Conservation (phyloP, 2,329 filamentous ascomycete genomes). For the Pseudogymnoascus sp. region DNA sequence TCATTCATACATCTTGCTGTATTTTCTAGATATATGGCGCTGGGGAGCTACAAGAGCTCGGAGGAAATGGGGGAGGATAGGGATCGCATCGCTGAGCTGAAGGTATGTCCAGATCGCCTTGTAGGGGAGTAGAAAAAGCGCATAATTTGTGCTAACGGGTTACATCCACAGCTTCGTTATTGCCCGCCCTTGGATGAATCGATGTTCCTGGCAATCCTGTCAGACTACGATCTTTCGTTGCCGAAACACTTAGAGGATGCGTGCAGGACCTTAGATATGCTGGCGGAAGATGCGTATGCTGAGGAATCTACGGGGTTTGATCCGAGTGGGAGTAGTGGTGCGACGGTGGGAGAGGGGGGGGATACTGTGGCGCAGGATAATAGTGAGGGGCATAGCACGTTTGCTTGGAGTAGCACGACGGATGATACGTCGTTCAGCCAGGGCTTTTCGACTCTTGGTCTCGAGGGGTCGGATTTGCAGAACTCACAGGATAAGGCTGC, state of each 20-base stretch:
- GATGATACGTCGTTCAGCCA: constrained; percentile 24
- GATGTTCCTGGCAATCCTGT: constrained; percentile 64
- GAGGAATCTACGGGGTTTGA: constrained; percentile 74
- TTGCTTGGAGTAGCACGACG: constrained; percentile 22
- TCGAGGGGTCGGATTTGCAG: constrained; percentile 27
- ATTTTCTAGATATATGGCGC: neutral
- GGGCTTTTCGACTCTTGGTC: constrained; percentile 18
- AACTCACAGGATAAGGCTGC: constrained; percentile 45
- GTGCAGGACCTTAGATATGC: constrained; percentile 49
- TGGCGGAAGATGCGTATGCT: constrained; percentile 53
- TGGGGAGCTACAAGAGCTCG: neutral
- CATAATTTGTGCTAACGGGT: neutral
- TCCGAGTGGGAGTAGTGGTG: constrained; percentile 56
- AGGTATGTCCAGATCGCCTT: neutral
- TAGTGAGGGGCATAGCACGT: constrained; percentile 14
- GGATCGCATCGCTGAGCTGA: neutral
- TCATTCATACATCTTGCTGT: neutral
- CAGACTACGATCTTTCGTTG: constrained; percentile 59
- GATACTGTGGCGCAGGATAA: neutral
- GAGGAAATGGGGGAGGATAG: neutral
- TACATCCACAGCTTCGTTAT: constrained; percentile 51
- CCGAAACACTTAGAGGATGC: constrained; percentile 44
- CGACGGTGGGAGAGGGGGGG: neutral
- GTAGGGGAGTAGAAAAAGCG: neutral
- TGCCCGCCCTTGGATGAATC: constrained; percentile 68